Evolutionary conservation across 768 basidiomycete species (phyloP).

Genomic region (Leccinum variicolor): DNA sequence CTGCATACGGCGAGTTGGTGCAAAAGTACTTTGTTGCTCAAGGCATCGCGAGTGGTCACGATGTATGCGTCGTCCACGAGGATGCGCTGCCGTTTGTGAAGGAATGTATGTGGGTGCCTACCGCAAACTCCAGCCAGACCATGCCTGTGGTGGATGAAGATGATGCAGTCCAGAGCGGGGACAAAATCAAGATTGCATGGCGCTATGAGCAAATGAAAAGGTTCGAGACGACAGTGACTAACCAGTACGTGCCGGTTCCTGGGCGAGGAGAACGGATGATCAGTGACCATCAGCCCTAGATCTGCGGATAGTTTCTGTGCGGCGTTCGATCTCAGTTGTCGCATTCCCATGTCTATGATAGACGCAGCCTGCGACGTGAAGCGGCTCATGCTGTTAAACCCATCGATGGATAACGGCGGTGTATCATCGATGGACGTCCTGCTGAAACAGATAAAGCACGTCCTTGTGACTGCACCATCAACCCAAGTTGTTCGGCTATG

Average conservation of each 20-base stretch:
- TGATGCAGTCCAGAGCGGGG: conserved; percentile 36
- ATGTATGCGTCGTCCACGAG: conserved; percentile 62
- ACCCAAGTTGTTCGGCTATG: conserved; percentile 53
- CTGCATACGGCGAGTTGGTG: conserved; percentile 80
- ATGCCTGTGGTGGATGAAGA: conserved; percentile 30
- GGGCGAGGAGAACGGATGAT: conserved; percentile 1
- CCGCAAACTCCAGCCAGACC: conserved; percentile 7
- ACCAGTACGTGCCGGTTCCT: conserved; percentile 42
- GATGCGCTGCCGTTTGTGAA: conserved; percentile 55
- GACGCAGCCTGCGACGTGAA: conserved; percentile 40
- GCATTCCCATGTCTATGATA: conserved; percentile 51
- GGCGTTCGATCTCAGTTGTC: conserved; percentile 68
- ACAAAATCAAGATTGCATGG: conserved; percentile 94
- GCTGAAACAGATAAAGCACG: conserved; percentile 30
- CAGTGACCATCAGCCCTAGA: conserved; percentile 31
- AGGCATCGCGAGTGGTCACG: conserved; percentile 72
- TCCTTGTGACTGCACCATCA: conserved; percentile 26
- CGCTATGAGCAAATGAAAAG: conserved; percentile 91
- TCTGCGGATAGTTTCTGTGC: conserved; percentile 60
- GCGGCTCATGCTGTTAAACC: conserved; percentile 35
- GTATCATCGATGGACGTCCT: conserved; percentile 18
- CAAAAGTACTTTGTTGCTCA: conserved; percentile 89
- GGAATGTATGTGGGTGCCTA: conserved; percentile 80
- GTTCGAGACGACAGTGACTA: conserved; percentile 80
- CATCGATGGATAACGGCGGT: conserved; percentile 12